Percentiles rank a stretch among this genome's conserved stretches.
These are phyloP conservation scores for Millerozyma acaciae DNA, from an alignment of 805 yeast species.

Conservation along the genomic window DNA sequence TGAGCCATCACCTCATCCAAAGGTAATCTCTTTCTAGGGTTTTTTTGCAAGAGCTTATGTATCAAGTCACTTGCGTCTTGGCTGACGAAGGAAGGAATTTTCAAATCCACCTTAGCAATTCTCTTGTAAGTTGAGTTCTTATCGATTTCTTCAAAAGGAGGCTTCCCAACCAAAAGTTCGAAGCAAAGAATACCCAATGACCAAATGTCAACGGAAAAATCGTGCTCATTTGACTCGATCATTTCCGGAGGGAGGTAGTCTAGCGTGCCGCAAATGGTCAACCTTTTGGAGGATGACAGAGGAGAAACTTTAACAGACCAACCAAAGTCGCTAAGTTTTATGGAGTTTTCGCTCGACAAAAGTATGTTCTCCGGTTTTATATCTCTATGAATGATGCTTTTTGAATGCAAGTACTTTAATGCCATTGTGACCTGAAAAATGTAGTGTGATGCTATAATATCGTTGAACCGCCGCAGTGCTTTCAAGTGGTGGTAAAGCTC, in stretches of 20 bases:
- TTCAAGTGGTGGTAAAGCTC: slow-evolving; percentile 77
- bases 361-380: slow-evolving; percentile 91
- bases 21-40: slow-evolving; percentile 62
- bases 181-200: slow-evolving; percentile 83
- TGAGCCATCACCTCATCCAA: slow-evolving; percentile 64
- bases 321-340: slow-evolving; percentile 91
- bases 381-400: slow-evolving; percentile 85
- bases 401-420: slow-evolving; percentile 69
- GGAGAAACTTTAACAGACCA: slow-evolving; percentile 63
- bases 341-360: slow-evolving; percentile 66
- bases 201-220: slow-evolving; percentile 83
- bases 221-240: slow-evolving; percentile 80
- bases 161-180: slow-evolving; percentile 82
- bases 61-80: slow-evolving; percentile 78
- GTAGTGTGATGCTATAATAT: slow-evolving; percentile 71
- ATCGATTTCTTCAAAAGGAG: slow-evolving; percentile 86
- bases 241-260: slow-evolving; percentile 96
- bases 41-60: slow-evolving; percentile 54
- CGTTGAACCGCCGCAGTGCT: slow-evolving; percentile 64
- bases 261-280: slow-evolving; percentile 90
- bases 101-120: slow-evolving; percentile 72
- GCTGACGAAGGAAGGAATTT: slow-evolving; percentile 67
- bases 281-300: slow-evolving; percentile 39
- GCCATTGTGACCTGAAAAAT: slow-evolving; percentile 82
- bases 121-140: slow-evolving; percentile 75